Evolutionary conservation across 306 rosid species (phyloP).

Genomic region (Abrus precatorius): DNA sequence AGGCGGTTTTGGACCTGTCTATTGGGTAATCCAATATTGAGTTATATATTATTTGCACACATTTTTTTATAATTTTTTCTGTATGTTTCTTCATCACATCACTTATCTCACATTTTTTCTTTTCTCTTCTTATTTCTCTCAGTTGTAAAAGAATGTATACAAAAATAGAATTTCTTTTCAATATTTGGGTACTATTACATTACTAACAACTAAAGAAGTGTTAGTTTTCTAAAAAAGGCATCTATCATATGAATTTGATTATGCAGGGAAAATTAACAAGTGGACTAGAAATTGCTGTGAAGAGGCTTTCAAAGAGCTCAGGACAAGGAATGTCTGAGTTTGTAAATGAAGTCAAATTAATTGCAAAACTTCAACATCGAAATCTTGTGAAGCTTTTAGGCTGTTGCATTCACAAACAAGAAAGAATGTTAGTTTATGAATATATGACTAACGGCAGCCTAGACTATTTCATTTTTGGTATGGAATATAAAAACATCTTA

Average conservation of each 20-base stretch:
- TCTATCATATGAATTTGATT: not conserved
- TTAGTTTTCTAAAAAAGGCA: not conserved
- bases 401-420: conserved; percentile 50
- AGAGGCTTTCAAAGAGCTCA: conserved; percentile 50
- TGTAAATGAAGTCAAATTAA: conserved; percentile 52
- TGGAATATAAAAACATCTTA: not conserved
- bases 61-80: too few species aligned
- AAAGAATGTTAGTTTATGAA: conserved; percentile 38
- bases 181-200: not conserved
- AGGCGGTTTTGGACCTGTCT: conserved; percentile 63
- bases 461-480: conserved; percentile 39
- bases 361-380: conserved; percentile 53
- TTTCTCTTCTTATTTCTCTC: too few species aligned
- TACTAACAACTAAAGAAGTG: not conserved
- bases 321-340: conserved; percentile 49
- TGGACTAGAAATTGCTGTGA: conserved; percentile 55
- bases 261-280: conserved; percentile 44
- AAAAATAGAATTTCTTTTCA: too few species aligned
- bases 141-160: too few species aligned
- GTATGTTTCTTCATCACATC: too few species aligned
- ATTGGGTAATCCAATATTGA: conserved; percentile 32
- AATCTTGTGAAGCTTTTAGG: conserved; percentile 58
- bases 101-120: too few species aligned
- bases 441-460: conserved; percentile 34
- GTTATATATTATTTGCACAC: too few species aligned